Evolutionary conservation across 2,329 filamentous ascomycete genomes (phyloP).

Genomic region (Fusarium succisae): DNA sequence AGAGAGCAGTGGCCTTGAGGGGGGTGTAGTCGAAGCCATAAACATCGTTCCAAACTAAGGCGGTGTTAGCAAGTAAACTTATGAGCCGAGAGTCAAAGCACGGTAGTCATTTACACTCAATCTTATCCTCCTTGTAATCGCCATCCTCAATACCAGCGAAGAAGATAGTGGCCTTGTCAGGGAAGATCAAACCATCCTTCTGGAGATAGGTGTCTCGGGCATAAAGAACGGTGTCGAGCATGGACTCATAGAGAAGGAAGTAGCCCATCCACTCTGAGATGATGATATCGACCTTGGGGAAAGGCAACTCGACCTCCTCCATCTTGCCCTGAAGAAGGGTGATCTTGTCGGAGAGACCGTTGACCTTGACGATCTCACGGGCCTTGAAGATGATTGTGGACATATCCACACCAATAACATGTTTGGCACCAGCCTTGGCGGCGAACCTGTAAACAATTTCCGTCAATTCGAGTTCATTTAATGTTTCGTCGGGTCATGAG

Average conservation of each 20-base stretch:
- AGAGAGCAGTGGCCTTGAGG: slow-evolving; percentile 91
- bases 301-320: slow-evolving; percentile 96
- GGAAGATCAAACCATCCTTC: slow-evolving; percentile 93
- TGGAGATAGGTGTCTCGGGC: slow-evolving; percentile 91
- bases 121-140: slow-evolving; percentile 99
- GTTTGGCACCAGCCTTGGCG: slow-evolving; percentile 93
- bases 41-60: slow-evolving; percentile 95
- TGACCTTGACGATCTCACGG: slow-evolving; percentile 89
- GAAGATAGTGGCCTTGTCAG: slow-evolving; percentile 98
- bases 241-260: slow-evolving; percentile 98
- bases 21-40: slow-evolving; percentile 98
- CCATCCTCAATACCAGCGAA: slow-evolving; percentile 97
- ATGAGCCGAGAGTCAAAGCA: background rate
- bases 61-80: background rate
- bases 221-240: slow-evolving; percentile 98
- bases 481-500: background rate
- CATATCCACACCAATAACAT: slow-evolving; percentile 99
- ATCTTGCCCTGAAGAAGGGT: slow-evolving; percentile 99
- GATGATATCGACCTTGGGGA: slow-evolving; percentile 97
- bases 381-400: slow-evolving; percentile 99
- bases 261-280: slow-evolving; percentile 99
- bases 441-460: slow-evolving; percentile 77
- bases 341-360: slow-evolving; percentile 95
- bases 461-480: slow-evolving; percentile 14
- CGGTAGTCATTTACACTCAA: slow-evolving; percentile 78